Percentiles rank a stretch among this genome's conserved stretches.
Conservation (phyloP, 1,284 basidiomycete genomes). For the Microbotryomycetes sp. region DNA sequence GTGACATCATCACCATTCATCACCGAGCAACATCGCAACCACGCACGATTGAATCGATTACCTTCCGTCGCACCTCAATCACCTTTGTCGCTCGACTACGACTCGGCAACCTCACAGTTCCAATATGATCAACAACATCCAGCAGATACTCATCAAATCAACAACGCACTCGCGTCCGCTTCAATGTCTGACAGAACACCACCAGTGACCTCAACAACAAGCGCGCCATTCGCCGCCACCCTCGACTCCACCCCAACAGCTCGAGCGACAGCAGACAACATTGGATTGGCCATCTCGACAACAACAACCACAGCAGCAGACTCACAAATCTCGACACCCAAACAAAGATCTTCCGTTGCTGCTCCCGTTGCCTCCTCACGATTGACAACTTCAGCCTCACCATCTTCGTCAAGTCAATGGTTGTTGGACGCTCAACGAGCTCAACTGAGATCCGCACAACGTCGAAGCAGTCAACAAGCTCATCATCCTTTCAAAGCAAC, state of each 20-base stretch:
- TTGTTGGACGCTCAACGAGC: neutral
- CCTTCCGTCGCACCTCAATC: constrained; percentile 7
- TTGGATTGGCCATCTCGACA: neutral
- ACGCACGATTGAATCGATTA: neutral
- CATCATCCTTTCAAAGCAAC: neutral
- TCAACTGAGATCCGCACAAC: neutral
- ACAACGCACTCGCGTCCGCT: no score
- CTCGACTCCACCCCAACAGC: no score
- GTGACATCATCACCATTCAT: no score
- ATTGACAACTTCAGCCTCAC: no score
- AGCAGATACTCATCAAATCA: no score
- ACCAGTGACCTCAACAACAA: no score
- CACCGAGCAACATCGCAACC: no score
- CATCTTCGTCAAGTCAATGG: neutral
- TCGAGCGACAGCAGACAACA: neutral
- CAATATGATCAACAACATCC: no score
- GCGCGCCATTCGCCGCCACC: no score
- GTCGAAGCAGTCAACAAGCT: neutral
- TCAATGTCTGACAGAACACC: no score
- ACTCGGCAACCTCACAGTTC: neutral
- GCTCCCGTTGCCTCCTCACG: no score
- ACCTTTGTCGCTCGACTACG: constrained; percentile 5
- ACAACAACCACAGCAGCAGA: neutral
- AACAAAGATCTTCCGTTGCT: neutral
- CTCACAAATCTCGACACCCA: neutral